phyloP scores from a whole-genome alignment of 2,329 filamentous ascomycete species.

The Pseudogymnoascus sp. region DNA sequence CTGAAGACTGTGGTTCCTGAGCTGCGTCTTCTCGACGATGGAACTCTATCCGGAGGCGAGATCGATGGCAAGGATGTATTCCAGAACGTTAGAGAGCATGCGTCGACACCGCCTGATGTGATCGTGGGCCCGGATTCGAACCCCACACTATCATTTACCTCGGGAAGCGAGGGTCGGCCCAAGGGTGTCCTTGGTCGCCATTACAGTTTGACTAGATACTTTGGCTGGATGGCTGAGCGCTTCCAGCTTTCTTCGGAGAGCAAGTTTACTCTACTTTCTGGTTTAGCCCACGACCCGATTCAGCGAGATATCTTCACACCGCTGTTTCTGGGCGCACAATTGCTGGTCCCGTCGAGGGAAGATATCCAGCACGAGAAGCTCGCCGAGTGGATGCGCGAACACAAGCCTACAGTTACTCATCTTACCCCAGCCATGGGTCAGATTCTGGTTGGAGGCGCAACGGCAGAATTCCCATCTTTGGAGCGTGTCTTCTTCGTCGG shows the following conservation, averaged over 20 bases:
- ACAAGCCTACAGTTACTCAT: slow-evolving; percentile 71
- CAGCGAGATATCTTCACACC: slow-evolving; percentile 80
- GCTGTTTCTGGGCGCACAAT: slow-evolving; percentile 71
- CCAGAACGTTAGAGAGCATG: slow-evolving; percentile 34
- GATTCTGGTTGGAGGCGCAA: slow-evolving; percentile 79
- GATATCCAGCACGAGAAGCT: slow-evolving; percentile 80
- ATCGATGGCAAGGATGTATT: slow-evolving; percentile 61
- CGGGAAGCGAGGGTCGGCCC: slow-evolving; percentile 66
- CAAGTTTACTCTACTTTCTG: slow-evolving; percentile 73
- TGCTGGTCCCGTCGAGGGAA: slow-evolving; percentile 71
- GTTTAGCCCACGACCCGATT: slow-evolving; percentile 70
- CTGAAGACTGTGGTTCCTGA: slow-evolving; percentile 68
- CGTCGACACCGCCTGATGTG: slow-evolving; percentile 54
- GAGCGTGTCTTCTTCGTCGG: slow-evolving; percentile 83
- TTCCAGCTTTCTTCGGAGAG: slow-evolving; percentile 67
- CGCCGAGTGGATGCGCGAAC: slow-evolving; percentile 77
- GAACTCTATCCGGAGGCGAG: slow-evolving; percentile 60
- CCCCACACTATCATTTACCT: slow-evolving; percentile 67
- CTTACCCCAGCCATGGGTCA: slow-evolving; percentile 95
- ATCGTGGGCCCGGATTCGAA: slow-evolving; percentile 79
- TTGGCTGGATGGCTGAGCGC: slow-evolving; percentile 82
- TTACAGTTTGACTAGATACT: slow-evolving; percentile 78
- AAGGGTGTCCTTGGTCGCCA: slow-evolving; percentile 86
- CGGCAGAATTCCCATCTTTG: slow-evolving; percentile 66
- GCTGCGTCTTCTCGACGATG: slow-evolving; percentile 62